These are phyloP conservation scores for Sphagnum tenellum DNA, from an alignment of 225 moss, liverwort and hornwort genomes.

Conservation along the genomic window DNA sequence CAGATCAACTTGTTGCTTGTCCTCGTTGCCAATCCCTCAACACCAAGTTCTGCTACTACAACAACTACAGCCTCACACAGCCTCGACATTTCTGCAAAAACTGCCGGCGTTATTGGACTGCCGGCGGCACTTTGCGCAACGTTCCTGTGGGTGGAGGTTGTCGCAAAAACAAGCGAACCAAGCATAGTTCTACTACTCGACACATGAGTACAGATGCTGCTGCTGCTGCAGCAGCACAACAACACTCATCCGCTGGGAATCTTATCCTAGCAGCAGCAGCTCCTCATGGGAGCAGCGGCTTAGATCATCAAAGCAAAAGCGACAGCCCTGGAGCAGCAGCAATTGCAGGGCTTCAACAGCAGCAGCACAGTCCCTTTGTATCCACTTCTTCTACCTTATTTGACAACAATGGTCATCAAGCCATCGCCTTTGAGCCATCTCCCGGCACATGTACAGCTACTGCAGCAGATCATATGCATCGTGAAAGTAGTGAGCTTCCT, in stretches of 20 bases:
- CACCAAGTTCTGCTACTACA: constrained; percentile 57
- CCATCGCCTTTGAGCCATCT: no score
- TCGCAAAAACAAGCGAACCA: constrained; percentile 43
- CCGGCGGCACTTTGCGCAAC: constrained; percentile 44
- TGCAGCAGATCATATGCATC: no score
- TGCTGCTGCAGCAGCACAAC: no score
- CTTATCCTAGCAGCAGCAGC: constrained; percentile 4
- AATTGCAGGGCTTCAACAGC: constrained; percentile 22
- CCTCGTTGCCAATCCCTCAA: constrained; percentile 50
- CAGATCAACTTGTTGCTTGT: constrained; percentile 52
- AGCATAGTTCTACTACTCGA: constrained; percentile 11
- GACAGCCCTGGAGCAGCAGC: constrained; percentile 22
- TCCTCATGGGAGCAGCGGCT: no score
- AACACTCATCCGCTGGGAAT: constrained; percentile 9
- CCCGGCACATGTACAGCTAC: no score
- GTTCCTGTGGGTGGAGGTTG: constrained; percentile 52
- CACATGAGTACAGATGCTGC: constrained; percentile 14
- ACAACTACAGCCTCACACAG: constrained; percentile 59
- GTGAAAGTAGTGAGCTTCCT: no score
- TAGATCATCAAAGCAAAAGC: neutral
- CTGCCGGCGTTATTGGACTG: constrained; percentile 61
- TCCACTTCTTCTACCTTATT: no score
- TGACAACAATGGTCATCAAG: no score
- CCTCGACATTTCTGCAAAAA: constrained; percentile 54
- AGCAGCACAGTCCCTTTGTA: no score